These are phyloP conservation scores for Solanum raphanifolium DNA, from an alignment of 257 asterid species.

Conservation along the genomic window DNA sequence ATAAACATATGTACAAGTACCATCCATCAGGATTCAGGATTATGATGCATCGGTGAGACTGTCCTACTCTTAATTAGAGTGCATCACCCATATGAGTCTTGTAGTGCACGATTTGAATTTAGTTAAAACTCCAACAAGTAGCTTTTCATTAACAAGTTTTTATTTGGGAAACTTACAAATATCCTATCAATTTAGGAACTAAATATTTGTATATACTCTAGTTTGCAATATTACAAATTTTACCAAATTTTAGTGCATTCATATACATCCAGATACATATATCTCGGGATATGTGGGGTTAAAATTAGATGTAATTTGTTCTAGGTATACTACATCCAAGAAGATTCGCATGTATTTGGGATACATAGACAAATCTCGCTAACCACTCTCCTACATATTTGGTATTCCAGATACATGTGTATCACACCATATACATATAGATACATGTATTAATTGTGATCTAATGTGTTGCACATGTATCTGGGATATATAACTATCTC, in stretches of 20 bases:
- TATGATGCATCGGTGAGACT: too few species aligned
- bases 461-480: not conserved
- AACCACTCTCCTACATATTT: too few species aligned
- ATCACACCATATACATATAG: too few species aligned
- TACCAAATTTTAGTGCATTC: not conserved
- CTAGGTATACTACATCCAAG: not conserved
- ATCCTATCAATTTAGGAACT: too few species aligned
- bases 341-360: too few species aligned
- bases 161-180: not conserved
- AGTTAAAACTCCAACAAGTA: too few species aligned
- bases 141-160: not conserved
- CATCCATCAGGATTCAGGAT: too few species aligned
- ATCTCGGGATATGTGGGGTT: not conserved
- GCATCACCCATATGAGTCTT: accelerated
- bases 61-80: too few species aligned
- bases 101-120: too few species aligned
- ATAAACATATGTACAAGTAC: not conserved
- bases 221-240: too few species aligned
- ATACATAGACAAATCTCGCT: not conserved
- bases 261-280: not conserved
- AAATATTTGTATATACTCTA: too few species aligned
- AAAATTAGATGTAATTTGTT: not conserved
- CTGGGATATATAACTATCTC: too few species aligned
- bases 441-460: not conserved
- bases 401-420: not conserved